Conservation (phyloP, 139 green algal species). For the Pleodorina starrii region DNA sequence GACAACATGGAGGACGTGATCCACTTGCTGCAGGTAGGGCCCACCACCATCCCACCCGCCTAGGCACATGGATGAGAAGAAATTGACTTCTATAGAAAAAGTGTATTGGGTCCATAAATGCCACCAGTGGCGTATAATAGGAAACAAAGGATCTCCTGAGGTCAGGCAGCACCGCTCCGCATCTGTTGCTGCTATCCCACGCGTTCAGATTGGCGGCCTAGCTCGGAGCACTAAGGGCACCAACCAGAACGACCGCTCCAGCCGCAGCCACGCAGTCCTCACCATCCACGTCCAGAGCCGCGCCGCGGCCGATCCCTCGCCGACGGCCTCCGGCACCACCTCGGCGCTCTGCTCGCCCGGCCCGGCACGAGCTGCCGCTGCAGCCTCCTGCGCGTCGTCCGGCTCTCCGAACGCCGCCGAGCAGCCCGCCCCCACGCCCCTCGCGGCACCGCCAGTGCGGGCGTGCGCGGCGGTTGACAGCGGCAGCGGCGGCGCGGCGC, state of each 20-base stretch:
- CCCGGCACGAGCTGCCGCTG: not conserved
- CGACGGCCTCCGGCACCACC: not conserved
- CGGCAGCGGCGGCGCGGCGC: slow-evolving; percentile 54
- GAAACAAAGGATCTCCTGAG: too few species aligned
- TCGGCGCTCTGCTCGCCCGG: not conserved
- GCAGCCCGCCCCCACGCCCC: not conserved
- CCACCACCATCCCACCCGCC: too few species aligned
- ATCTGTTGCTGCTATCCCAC: too few species aligned
- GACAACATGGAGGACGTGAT: slow-evolving; percentile 31
- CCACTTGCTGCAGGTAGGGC: slow-evolving; percentile 33
- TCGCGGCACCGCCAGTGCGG: not conserved
- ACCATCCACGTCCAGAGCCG: slow-evolving; percentile 40
- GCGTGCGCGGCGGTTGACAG: slow-evolving; percentile 56
- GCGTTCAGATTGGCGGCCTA: slow-evolving; percentile 19
- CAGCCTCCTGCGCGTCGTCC: not conserved
- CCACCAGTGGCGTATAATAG: too few species aligned
- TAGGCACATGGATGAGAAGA: too few species aligned
- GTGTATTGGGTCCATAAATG: too few species aligned
- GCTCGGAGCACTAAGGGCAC: slow-evolving; percentile 33
- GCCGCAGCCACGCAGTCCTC: slow-evolving; percentile 46
- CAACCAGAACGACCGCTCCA: slow-evolving; percentile 45
- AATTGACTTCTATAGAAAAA: too few species aligned
- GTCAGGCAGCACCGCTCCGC: too few species aligned
- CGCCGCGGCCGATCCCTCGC: not conserved
- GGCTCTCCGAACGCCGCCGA: not conserved